Percentiles rank a stretch among this genome's conserved stretches.
These are phyloP conservation scores for Dalbergia cochinchinensis DNA, from an alignment of 306 rosid species.

Conservation along the genomic window DNA sequence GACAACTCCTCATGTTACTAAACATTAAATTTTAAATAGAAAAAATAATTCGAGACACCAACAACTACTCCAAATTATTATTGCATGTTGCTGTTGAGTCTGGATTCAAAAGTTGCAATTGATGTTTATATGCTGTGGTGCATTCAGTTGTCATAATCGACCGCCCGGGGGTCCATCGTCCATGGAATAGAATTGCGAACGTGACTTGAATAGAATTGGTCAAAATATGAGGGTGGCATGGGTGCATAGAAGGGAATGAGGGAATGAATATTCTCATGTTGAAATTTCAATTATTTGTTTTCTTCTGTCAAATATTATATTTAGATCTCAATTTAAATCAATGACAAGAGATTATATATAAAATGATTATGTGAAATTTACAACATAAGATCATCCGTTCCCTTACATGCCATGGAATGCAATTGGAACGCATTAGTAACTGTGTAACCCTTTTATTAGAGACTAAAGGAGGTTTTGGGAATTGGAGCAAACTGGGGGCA, in stretches of 20 bases:
- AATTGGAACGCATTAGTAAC: too few species aligned
- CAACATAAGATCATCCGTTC: too few species aligned
- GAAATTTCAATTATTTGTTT: too few species aligned
- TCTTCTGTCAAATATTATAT: too few species aligned
- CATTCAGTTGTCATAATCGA: not conserved
- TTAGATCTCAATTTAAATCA: too few species aligned
- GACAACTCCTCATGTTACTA: too few species aligned
- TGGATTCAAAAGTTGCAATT: not conserved
- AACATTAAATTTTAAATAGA: too few species aligned
- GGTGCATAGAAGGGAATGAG: not conserved
- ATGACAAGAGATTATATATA: too few species aligned
- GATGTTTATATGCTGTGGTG: not conserved
- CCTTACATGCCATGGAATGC: too few species aligned
- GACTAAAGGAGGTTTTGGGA: not conserved
- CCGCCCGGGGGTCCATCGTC: not conserved
- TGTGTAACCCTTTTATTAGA: not conserved
- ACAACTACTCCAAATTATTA: not conserved
- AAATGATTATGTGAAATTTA: too few species aligned
- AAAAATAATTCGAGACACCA: not conserved
- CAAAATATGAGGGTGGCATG: conserved; percentile 9
- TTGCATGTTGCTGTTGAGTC: not conserved
- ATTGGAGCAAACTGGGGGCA: not conserved
- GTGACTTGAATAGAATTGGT: not conserved
- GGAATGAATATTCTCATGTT: too few species aligned
- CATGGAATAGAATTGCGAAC: not conserved